These are phyloP conservation scores for Phylloporus arenicola DNA, from an alignment of 768 basidiomycete genomes.

Conservation along the genomic window DNA sequence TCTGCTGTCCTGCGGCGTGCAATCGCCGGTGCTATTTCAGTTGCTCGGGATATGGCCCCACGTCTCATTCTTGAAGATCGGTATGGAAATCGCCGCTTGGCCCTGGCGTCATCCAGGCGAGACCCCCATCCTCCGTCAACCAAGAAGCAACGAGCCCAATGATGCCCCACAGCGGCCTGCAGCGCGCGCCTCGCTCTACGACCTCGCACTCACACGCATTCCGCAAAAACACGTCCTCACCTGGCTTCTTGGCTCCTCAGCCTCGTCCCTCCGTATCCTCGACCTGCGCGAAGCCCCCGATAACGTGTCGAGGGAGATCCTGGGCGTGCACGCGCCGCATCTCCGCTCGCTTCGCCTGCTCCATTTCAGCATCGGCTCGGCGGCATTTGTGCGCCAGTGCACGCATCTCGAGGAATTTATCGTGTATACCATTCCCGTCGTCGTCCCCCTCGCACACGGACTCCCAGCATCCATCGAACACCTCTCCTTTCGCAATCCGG, in stretches of 20 bases:
- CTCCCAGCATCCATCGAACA: constrained; percentile 39
- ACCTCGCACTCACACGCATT: constrained; percentile 36
- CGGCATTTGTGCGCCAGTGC: constrained; percentile 34
- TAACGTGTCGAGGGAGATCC: constrained; percentile 14
- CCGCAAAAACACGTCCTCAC: constrained; percentile 27
- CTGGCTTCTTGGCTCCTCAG: constrained; percentile 39
- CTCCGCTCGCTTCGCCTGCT: constrained; percentile 42
- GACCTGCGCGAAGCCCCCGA: constrained; percentile 37
- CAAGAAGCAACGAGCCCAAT: not conserved
- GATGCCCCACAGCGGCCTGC: constrained; percentile 1
- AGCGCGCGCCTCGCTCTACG: constrained; percentile 31
- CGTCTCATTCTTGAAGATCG: constrained; percentile 36
- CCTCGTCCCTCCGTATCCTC: constrained; percentile 33
- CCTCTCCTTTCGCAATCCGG: constrained; percentile 33
- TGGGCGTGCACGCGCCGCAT: constrained; percentile 28
- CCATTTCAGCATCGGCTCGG: constrained; percentile 29
- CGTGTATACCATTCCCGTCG: constrained; percentile 30
- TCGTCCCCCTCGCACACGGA: constrained; percentile 26
- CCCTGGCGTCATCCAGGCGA: constrained; percentile 26
- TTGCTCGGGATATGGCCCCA: constrained; percentile 35
- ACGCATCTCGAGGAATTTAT: constrained; percentile 37
- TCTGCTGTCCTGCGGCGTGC: constrained; percentile 32
- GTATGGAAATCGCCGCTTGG: constrained; percentile 32
- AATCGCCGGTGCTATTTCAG: constrained; percentile 42
- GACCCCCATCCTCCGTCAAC: constrained; percentile 6